Base-by-base conservation (phyloP, 768 basidiomycete species). In the Grammothele lineata region DNA sequence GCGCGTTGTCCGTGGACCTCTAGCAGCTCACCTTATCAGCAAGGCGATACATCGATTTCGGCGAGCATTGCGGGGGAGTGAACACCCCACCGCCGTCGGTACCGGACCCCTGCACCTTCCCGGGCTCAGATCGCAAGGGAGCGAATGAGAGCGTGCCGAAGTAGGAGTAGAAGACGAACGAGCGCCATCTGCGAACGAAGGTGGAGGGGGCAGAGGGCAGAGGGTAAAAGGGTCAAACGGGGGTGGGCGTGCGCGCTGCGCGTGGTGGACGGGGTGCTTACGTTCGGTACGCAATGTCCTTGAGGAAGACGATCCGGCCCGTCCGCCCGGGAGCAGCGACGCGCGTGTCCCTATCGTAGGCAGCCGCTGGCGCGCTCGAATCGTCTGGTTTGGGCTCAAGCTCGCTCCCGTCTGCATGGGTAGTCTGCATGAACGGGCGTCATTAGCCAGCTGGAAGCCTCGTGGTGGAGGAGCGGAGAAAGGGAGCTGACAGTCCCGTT, bases 41-140 rank as follows among this genome's bases (percentile, higher is more conserved):
- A 4, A 63, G 49, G 5, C 54, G 51, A 30, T 63, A 63, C 53
- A 63, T 57, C 11, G 59, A 60, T 40, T 61, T 63, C 1, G 60
- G 56, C 1, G 62, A 63, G 36, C 56, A 57, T 3, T 47, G 35
- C 2, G 50, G 55, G 5, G 47, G 40, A 19, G 35, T 6, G 22
- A 19, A 25, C 17, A 30, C 30, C 30, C 30, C 23, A 8, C 25
- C 25, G 8, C 12, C 26, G 5, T 12, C n/a, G 36, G 40, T 15
- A 35, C 26, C n/a, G 10, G 22, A n/a, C 21, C 1, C 27, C n/a
- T 40, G 37, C 15, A 19, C 18, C 3, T 4, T 30, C 9, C 9
- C 12, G 4, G 9, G 10, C 24, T 46, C 44, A 4, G 55, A 56
- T 14, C 15, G 32, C 30, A 59, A 43, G 2, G 59, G 53, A 0